Conservation (phyloP, 1,139 yeast species). For the Geotrichum macrosporum region DNA sequence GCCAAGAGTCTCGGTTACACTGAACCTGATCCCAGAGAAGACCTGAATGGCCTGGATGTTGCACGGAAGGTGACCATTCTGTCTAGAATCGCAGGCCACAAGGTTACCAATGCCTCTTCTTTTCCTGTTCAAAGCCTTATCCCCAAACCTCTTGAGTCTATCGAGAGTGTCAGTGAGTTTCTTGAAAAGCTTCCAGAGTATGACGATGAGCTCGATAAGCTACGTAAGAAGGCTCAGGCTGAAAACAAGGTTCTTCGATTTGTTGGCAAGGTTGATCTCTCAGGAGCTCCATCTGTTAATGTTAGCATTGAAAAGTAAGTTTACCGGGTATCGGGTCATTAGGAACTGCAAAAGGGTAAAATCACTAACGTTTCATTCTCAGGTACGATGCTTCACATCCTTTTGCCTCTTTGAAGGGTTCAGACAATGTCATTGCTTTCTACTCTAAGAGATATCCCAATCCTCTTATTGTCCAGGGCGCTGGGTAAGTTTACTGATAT, state of each 20-base stretch:
- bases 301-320: slow-evolving; percentile 81
- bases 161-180: slow-evolving; percentile 70
- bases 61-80: slow-evolving; percentile 96
- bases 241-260: slow-evolving; percentile 87
- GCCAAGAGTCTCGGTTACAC: slow-evolving; percentile 94
- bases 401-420: slow-evolving; percentile 90
- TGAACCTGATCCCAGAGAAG: slow-evolving; percentile 99
- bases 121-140: slow-evolving; percentile 92
- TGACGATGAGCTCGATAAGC: slow-evolving; percentile 70
- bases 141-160: slow-evolving; percentile 78
- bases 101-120: slow-evolving; percentile 74
- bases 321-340: too few relatives aligned
- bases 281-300: slow-evolving; percentile 51
- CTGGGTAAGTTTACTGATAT: slow-evolving; percentile 48
- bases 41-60: slow-evolving; percentile 93
- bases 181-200: slow-evolving; percentile 73
- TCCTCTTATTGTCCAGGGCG: slow-evolving; percentile 95
- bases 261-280: slow-evolving; percentile 84
- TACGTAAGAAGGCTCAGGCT: slow-evolving; percentile 75
- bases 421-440: slow-evolving; percentile 91
- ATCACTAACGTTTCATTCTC: too few relatives aligned
- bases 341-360: too few relatives aligned
- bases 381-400: slow-evolving; percentile 73
- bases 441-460: slow-evolving; percentile 86
- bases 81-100: slow-evolving; percentile 84